A percentile compares a stretch with the other conserved stretches of the same genome.
phyloP scores from a whole-genome alignment of 768 basidiomycete species.

The Dioszegia hungarica region DNA sequence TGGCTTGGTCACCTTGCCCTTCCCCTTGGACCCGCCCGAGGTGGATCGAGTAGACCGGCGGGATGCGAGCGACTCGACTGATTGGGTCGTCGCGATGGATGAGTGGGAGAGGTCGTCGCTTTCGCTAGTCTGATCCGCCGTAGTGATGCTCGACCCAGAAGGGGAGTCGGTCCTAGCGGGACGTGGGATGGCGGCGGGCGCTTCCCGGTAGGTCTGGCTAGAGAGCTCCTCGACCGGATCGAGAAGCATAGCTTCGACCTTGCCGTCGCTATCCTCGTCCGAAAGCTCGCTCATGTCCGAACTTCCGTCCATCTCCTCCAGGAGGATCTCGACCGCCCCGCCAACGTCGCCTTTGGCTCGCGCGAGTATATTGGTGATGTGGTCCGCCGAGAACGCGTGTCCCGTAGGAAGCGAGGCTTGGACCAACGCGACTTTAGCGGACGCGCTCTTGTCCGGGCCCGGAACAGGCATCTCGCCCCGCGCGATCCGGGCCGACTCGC shows the following conservation, averaged over 20 bases:
- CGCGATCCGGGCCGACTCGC: conserved; percentile 3
- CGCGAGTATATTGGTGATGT: conserved; percentile 14
- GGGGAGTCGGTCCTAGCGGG: neutral
- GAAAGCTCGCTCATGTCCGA: conserved; percentile 21
- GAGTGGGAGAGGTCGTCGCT: neutral
- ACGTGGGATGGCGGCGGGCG: neutral
- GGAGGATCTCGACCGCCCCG: conserved; percentile 33
- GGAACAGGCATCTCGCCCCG: conserved; percentile 4
- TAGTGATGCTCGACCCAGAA: conserved; percentile 3
- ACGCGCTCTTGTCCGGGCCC: neutral
- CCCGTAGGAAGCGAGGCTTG: conserved; percentile 22
- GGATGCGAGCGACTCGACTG: neutral
- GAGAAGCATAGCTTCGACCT: conserved; percentile 37
- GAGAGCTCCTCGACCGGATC: neutral
- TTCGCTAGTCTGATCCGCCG: neutral
- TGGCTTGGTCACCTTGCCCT: neutral
- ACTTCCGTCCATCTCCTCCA: conserved; percentile 22
- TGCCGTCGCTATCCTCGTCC: conserved; percentile 31
- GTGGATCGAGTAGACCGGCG: neutral
- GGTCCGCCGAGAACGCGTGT: conserved; percentile 15
- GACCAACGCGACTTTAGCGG: conserved; percentile 1
- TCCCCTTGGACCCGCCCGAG: neutral
- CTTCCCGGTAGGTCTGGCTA: neutral
- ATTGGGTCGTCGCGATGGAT: neutral
- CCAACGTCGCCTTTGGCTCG: conserved; percentile 28